Conservation (phyloP, 106 monocot genomes). For the Dendrobium chrysotoxum region DNA sequence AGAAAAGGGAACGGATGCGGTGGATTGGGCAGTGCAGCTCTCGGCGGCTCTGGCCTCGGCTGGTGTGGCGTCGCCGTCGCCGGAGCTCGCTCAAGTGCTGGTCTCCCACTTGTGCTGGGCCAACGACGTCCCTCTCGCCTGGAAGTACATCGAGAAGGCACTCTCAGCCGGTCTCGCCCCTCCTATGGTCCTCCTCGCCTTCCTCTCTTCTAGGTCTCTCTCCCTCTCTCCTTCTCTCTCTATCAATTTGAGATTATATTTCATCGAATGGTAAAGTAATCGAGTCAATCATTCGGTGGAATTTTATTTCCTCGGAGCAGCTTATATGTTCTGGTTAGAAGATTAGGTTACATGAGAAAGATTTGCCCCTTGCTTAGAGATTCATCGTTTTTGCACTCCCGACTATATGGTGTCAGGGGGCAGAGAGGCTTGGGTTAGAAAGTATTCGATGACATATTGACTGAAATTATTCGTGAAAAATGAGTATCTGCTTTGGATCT, state of each 20-base stretch:
- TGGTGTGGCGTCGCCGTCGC: constrained; percentile 17
- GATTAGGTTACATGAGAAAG: not conserved
- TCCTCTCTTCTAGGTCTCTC: constrained; percentile 64
- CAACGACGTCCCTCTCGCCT: constrained; percentile 36
- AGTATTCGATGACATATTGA: not conserved
- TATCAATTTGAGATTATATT: not conserved
- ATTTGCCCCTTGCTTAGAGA: not conserved
- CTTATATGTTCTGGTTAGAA: not conserved
- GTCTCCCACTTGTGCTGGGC: constrained; percentile 42
- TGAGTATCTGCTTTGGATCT: not conserved
- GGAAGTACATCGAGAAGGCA: constrained; percentile 86
- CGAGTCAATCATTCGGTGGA: not conserved
- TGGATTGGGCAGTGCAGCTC: constrained; percentile 26
- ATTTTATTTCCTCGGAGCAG: not conserved
- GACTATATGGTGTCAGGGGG: not conserved
- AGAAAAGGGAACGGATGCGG: constrained; percentile 22
- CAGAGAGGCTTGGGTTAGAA: not conserved
- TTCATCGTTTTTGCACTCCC: not conserved
- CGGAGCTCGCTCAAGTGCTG: constrained; percentile 31
- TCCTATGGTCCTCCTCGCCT: constrained; percentile 57
- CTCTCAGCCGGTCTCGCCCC: constrained; percentile 51
- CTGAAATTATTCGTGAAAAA: constrained; percentile 1
- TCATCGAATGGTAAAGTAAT: not conserved
- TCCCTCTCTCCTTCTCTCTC: not conserved
- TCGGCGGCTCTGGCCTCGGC: constrained; percentile 13